These are phyloP conservation scores for Pseudocercospora eumusae DNA, from an alignment of 2,329 filamentous ascomycete genomes.

Conservation along the genomic window DNA sequence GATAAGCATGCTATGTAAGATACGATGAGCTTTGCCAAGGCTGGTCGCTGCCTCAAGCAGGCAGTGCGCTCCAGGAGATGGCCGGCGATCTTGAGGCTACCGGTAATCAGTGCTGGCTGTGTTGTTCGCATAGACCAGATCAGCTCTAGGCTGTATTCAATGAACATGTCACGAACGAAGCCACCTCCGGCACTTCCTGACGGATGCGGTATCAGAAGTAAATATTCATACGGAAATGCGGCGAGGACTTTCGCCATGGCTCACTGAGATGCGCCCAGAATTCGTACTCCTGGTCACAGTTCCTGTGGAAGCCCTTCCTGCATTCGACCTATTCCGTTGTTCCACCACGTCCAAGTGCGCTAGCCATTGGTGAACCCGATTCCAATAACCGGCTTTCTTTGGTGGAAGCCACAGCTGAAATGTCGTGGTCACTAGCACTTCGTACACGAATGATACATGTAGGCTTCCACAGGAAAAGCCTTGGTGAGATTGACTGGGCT, in stretches of 20 bases:
- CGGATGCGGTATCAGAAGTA: neutral
- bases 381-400: too few species aligned
- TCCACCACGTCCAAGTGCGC: too few species aligned
- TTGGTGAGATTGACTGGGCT: neutral
- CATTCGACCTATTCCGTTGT: too few species aligned
- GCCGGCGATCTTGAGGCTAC: too few species aligned
- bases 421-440: neutral
- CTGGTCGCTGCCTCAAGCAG: neutral
- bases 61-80: neutral
- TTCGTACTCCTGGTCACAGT: too few species aligned
- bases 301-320: too few species aligned
- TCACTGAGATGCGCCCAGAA: too few species aligned
- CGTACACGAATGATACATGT: neutral
- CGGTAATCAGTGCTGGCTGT: too few species aligned
- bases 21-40: neutral
- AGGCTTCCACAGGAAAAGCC: neutral
- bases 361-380: too few species aligned
- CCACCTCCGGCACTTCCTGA: neutral
- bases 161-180: conserved; percentile 16
- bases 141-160: conserved; percentile 9
- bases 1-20: conserved; percentile 2
- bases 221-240: too few species aligned
- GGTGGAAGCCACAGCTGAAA: too few species aligned
- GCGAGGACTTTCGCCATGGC: too few species aligned
- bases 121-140: conserved; percentile 1